Percentiles rank a stretch among this genome's conserved stretches.
Conservation (phyloP, 2,329 filamentous ascomycete species). For the Calonectria crousiana region DNA sequence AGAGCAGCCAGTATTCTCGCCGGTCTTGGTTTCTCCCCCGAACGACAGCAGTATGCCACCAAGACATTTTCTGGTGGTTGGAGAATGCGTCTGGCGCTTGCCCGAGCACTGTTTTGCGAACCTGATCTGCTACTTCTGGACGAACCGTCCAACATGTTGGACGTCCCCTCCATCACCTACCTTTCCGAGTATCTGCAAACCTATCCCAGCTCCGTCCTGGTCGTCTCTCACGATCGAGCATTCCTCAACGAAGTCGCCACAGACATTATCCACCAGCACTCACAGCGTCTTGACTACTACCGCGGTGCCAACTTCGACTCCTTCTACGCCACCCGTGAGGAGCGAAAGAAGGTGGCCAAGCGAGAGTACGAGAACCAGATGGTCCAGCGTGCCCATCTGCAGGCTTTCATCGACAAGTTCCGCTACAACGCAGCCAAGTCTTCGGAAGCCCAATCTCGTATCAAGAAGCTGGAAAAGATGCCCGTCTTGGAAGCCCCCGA, state of each 20-base stretch:
- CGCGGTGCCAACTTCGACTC: conserved; percentile 96
- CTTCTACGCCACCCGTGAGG: conserved; percentile 97
- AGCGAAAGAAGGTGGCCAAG: conserved; percentile 95
- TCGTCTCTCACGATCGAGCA: conserved; percentile 98
- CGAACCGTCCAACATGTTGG: conserved; percentile 99
- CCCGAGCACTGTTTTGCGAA: conserved; percentile 96
- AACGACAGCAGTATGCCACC: conserved; percentile 91
- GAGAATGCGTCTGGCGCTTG: conserved; percentile 97
- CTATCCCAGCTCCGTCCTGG: conserved; percentile 94
- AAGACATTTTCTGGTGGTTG: conserved; percentile 99
- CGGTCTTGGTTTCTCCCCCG: conserved; percentile 94
- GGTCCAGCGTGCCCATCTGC: conserved; percentile 90
- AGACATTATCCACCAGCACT: conserved; percentile 98
- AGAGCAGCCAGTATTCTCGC: conserved; percentile 95
- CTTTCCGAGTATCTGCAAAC: conserved; percentile 93
- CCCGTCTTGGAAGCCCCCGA: conserved; percentile 91
- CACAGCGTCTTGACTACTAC: conserved; percentile 97
- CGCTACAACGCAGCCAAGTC: conserved; percentile 99
- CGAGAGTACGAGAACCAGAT: conserved; percentile 99
- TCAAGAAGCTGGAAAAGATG: conserved; percentile 99
- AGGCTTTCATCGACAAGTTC: conserved; percentile 99
- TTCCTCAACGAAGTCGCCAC: conserved; percentile 99
- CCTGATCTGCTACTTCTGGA: conserved; percentile 95
- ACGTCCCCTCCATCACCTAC: conserved; percentile 99
- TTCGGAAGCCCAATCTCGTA: conserved; percentile 96